Evolutionary conservation across 2,329 filamentous ascomycete species (phyloP), one percentile per base, ranked within the genome.

Genomic region (Penicillium olsonii): DNA sequence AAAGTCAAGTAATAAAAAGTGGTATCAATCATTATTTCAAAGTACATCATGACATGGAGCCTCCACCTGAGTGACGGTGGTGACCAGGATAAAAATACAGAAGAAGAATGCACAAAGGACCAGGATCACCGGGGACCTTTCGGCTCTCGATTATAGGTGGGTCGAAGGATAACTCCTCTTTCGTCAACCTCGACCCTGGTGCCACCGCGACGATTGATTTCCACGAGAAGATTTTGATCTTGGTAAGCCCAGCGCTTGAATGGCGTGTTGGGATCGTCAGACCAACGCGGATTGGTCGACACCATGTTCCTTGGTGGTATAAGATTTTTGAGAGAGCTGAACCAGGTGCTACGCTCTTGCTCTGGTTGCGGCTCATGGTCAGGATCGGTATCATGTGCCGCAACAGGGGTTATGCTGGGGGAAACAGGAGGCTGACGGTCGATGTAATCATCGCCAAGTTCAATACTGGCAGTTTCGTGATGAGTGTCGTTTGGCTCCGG

Each of bases 241-340:
- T 62, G 62, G 27, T 63, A 55, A 11, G 65, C 67, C 64, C 68
- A 75, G 6, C 49, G 51, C 50, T 73, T 74, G 51, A 74, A 71
- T 1, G 69, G 67, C 1, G 72, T 75, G 43, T 68, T 64, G 2
- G 60, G 61, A 34, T 64, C 57, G 26, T 69, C 65, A 9, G 63
- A 67, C 69, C 67, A 72, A 0, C 54, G 45, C 6, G 59, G 56
- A 6, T 49, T 53, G 9, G 48, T 53, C n/a, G 56, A 47, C n/a
- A 45, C 50, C 3, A 61, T 54, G 22, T 61, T n/a, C 12, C 48
- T 53, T 10, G 48, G 53, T n/a, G 56, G 47, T 11, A 46, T 50
- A 4, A 62, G 52, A 19, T 61, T 61, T 11, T 56, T 54, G 11
- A 70, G 59, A 18, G 63, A 68, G 1, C 47, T 27, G 41, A 70